Conservation (phyloP, 176 grass and related monocot species). For the Musa beccarii region DNA sequence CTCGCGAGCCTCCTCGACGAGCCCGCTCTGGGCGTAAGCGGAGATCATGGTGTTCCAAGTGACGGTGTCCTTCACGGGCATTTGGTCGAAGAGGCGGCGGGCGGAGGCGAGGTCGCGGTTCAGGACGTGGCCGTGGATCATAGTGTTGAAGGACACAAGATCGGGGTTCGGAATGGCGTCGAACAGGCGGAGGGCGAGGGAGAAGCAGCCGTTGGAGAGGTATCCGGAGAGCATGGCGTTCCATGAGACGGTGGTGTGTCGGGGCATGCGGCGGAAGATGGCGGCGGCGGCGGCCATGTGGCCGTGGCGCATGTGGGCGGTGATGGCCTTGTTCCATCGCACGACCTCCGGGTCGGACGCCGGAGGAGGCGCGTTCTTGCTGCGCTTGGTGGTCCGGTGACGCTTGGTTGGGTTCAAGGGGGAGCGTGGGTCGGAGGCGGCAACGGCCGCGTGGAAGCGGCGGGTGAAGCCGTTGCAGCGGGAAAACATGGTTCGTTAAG, state of each 20-base stretch:
- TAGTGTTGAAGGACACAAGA: slow-evolving; percentile 72
- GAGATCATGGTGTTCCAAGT: slow-evolving; percentile 86
- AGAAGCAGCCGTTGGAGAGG: slow-evolving; percentile 47
- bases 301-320: slow-evolving; percentile 54
- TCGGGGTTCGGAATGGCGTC: slow-evolving; percentile 48
- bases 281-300: slow-evolving; percentile 40
- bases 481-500: not conserved
- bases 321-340: slow-evolving; percentile 68
- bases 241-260: slow-evolving; percentile 63
- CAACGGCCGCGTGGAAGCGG: slow-evolving; percentile 1
- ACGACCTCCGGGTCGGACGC: slow-evolving; percentile 42
- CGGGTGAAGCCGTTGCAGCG: not conserved
- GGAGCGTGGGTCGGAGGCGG: not conserved
- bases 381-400: not conserved
- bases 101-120: slow-evolving; percentile 45
- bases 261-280: slow-evolving; percentile 59
- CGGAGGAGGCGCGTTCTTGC: not conserved
- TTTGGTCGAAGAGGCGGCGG: slow-evolving; percentile 63
- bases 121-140: slow-evolving; percentile 43
- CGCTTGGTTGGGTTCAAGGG: not conserved
- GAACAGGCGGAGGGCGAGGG: slow-evolving; percentile 44
- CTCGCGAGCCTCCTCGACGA: slow-evolving; percentile 48
- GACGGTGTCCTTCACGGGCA: slow-evolving; percentile 54
- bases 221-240: slow-evolving; percentile 88
- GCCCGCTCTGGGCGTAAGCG: slow-evolving; percentile 49